A percentile compares a stretch with the other conserved stretches of the same genome.
Conservation (phyloP, 495 filamentous ascomycete genomes). For the Xylaria palmicola region DNA sequence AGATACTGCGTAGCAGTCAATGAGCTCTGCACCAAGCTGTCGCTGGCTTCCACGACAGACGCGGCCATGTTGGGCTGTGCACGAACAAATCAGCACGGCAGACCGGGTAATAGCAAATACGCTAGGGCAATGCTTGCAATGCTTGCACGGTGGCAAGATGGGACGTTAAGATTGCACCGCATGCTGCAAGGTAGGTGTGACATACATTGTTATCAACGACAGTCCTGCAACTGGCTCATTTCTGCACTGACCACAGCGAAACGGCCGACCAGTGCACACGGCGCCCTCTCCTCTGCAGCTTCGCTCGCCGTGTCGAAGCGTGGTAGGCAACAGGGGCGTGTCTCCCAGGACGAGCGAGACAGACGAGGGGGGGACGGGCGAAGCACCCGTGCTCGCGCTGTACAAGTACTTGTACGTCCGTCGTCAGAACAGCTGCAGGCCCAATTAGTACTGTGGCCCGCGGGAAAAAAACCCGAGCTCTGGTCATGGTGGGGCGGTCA, state of each 20-base stretch:
- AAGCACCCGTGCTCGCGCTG: conserved; percentile 2
- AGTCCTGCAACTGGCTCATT: conserved; percentile 30
- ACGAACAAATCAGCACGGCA: conserved; percentile 22
- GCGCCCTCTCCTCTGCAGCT: conserved; percentile 1
- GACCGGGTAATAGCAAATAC: background rate
- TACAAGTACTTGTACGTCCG: too few relatives aligned
- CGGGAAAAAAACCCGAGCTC: conserved; percentile 30
- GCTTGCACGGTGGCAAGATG: conserved; percentile 10
- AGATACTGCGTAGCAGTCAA: conserved; percentile 40
- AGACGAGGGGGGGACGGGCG: conserved; percentile 3
- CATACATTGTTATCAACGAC: conserved; percentile 33
- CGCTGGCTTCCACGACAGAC: conserved; percentile 29
- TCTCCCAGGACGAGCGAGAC: conserved; percentile 14
- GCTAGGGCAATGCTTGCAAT: background rate
- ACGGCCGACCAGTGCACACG: background rate
- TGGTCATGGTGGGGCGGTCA: conserved; percentile 37
- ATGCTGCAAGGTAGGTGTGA: conserved; percentile 37
- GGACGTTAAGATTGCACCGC: conserved; percentile 34
- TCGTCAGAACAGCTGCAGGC: conserved; percentile 1
- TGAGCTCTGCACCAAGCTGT: conserved; percentile 35
- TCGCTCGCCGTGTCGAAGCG: conserved; percentile 8
- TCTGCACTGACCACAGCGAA: conserved; percentile 15
- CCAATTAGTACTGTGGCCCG: conserved; percentile 19
- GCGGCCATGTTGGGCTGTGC: conserved; percentile 32
- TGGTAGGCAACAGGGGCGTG: background rate